Base-by-base conservation (phyloP, 371 early-diverging fungal species). In the Zychaea mexicana region DNA sequence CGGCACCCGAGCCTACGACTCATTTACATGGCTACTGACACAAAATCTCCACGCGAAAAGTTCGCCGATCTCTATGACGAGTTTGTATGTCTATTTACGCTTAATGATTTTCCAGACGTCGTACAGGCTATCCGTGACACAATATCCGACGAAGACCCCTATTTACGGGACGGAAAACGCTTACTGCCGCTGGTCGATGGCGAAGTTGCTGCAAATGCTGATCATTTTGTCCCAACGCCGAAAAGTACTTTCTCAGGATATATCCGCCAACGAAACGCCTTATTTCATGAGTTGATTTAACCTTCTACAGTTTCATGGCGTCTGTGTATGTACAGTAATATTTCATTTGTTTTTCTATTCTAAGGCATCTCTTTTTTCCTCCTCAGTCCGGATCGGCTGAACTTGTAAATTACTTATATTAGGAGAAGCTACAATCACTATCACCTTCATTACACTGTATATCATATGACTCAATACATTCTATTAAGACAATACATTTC, bases 191-290 rank as follows among this genome's bases (percentile, higher is more conserved):
- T 82, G 57, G 69, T 82, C 28, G 83, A 82, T 52, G 83, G 78
- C n/a, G 78, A 78, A 54, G 66, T 82, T 12, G 74, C 83, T 28
- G 72, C 75, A 19, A 69, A 71, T 31, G 77, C 70, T 9, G 74
- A 66, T 8, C 39, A 49, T 3, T 82, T 82, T 64, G 65, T 82
- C 27, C 77, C 77, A 2, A 82, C 83, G 13, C 68, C 72, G 17
- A 76, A 68, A 33, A 79, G 78, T 52, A 82, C 83, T 0, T 79
- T 82, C 27, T 79, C 83, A 28, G 66, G 69, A 3, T 82, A 82
- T 57, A 76, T 78, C 53, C 64, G 71, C 9, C 62, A 74, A 32
- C 60, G 77, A n/a, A 61, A 66, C 27, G 33, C 53, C 13, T n/a
- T 21, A 19, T 15, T 47, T 24, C 49, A 49, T 24, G 26, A 49